A percentile compares a stretch with the other conserved stretches of the same genome.
These are phyloP conservation scores for Dalbergia cochinchinensis DNA, from an alignment of 306 rosid genomes.

Conservation along the genomic window DNA sequence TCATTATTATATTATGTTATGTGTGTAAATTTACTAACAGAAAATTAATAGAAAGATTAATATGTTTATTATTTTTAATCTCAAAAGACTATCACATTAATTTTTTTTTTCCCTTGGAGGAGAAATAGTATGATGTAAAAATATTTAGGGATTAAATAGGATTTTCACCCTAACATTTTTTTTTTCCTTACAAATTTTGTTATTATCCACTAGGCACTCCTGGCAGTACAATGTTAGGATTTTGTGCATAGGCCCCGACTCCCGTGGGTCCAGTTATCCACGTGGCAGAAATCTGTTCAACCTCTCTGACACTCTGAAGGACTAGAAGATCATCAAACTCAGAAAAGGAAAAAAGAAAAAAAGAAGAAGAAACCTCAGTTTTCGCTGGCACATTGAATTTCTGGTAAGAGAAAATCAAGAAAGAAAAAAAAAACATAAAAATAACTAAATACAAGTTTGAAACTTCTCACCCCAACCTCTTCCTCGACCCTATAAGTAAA, in stretches of 20 bases:
- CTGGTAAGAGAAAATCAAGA: background rate
- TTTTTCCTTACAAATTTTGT: too few species aligned
- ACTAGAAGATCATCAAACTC: constrained; percentile 14
- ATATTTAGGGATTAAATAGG: too few species aligned
- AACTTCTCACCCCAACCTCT: constrained; percentile 21
- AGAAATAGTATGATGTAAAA: too few species aligned
- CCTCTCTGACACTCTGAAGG: constrained; percentile 25
- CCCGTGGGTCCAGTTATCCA: background rate
- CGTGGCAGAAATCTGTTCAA: constrained; percentile 46
- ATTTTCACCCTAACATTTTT: too few species aligned
- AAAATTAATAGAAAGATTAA: too few species aligned
- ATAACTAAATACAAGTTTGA: background rate
- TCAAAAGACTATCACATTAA: too few species aligned
- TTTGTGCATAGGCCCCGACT: constrained; percentile 42
- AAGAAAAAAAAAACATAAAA: background rate
- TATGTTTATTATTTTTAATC: too few species aligned
- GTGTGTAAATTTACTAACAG: too few species aligned
- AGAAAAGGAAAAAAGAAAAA: too few species aligned
- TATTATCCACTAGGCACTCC: too few species aligned
- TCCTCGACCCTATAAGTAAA: constrained; percentile 55
- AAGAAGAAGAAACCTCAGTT: background rate
- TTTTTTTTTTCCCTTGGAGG: too few species aligned
- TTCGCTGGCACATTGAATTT: background rate
- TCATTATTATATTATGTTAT: too few species aligned
- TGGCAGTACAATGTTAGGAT: constrained; percentile 11